Evolutionary conservation across 1,284 basidiomycete species (phyloP), one percentile per base, ranked within the genome.

Genomic region (Irpex lacteus): DNA sequence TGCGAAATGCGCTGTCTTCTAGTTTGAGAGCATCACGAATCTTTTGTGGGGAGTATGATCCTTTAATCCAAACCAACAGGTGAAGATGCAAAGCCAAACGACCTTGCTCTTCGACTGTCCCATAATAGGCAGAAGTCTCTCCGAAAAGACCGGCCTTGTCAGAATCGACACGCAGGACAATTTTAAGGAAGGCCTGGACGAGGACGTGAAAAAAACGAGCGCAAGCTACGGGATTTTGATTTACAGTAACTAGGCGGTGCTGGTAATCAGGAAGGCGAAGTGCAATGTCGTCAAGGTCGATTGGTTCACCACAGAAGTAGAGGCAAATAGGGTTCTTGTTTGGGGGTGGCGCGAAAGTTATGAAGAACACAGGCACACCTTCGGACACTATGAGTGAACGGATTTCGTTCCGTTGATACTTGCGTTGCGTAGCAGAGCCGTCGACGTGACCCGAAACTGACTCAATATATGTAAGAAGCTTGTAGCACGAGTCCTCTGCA

Each of bases 51-150:
- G 56, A 60, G 6, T 64, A 36, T 2, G 65, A 58, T 13, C 61
- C 58, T n/a, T 63, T 62, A 34, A 69, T 71, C 76, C 74, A 77
- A 44, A 64, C 44, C 47, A 56, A 59, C 60, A 61, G 61, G 62
- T 52, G 67, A 18, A 65, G 47, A 66, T 78, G 76, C 2, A 77
- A 57, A 0, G 76, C 76, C 0, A 76, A 53, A 5, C 73, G 64
- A 0, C 77, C 77, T 65, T 78, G 77, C 62, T 76, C 72, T 59
- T 78, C 77, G 0, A 78, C 74, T 4, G 73, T 75, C 2, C 76
- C 76, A 70, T 77, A 78, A 62, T 76, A 76, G 4, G 61, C 72
- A 19, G 60, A 36, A 2, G 71, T 71, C 3, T 73, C 55, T 11
- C 77, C 76, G 68, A 71, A 78, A 4, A 76, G 1, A 0, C 76